Percentiles rank a stretch among this genome's conserved stretches.
Evolutionary conservation across 2,329 filamentous ascomycete genomes (phyloP).

Genomic region (Catunica adiposa): DNA sequence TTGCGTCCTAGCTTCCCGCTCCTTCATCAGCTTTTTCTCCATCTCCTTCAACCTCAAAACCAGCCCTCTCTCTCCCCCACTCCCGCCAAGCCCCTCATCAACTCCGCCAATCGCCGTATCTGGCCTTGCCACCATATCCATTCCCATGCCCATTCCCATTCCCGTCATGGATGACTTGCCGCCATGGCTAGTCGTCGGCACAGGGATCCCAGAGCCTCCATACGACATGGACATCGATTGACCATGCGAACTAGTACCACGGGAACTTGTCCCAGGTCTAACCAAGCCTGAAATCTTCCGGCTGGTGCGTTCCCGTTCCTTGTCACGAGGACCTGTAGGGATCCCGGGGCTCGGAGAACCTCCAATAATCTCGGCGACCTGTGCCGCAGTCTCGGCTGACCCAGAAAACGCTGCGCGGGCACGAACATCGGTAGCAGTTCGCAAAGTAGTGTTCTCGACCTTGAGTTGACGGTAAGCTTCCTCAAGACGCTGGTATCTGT

Average conservation of each 20-base stretch:
- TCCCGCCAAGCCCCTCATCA: neutral
- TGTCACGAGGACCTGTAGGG: slow-evolving; percentile 36
- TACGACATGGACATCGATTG: slow-evolving; percentile 3
- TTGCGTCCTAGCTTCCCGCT: slow-evolving; percentile 69
- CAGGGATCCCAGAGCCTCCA: slow-evolving; percentile 7
- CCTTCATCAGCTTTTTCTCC: slow-evolving; percentile 74
- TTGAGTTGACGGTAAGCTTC: slow-evolving; percentile 47
- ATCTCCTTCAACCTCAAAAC: slow-evolving; percentile 72
- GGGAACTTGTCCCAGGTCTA: slow-evolving; percentile 20
- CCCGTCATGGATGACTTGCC: slow-evolving; percentile 11
- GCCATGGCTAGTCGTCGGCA: slow-evolving; percentile 10
- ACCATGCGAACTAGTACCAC: slow-evolving; percentile 16
- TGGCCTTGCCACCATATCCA: slow-evolving; percentile 12
- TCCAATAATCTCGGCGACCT: slow-evolving; percentile 14
- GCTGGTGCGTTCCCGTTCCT: slow-evolving; percentile 21
- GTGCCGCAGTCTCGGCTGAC: slow-evolving; percentile 20
- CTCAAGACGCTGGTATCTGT: slow-evolving; percentile 37
- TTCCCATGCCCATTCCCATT: neutral
- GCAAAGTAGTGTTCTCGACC: slow-evolving; percentile 53
- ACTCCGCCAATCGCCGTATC: slow-evolving; percentile 15
- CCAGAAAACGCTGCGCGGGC: slow-evolving; percentile 25
- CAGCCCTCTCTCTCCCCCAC: slow-evolving; percentile 53
- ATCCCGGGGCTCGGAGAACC: slow-evolving; percentile 38
- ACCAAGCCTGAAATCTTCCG: slow-evolving; percentile 16
- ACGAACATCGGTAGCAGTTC: slow-evolving; percentile 43